These are phyloP conservation scores for Emiliania huxleyi DNA, from an alignment of 78 protist genomes.

Conservation along the genomic window DNA sequence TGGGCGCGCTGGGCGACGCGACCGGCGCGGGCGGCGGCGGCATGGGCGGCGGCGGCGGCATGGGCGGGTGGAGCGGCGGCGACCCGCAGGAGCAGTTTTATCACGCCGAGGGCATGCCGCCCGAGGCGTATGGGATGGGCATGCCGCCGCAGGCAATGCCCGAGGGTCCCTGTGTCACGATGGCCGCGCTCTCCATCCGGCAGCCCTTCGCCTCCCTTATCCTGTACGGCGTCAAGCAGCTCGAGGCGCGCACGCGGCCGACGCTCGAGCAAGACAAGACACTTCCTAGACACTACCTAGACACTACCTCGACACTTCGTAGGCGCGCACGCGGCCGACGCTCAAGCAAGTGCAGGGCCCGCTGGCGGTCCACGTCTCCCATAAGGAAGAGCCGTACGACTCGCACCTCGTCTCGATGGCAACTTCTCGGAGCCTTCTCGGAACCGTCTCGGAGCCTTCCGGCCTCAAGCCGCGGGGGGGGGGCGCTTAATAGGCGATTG, in stretches of 20 bases:
- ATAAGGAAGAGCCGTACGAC: neutral
- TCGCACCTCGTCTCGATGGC: neutral
- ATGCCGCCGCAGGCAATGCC: too few species aligned
- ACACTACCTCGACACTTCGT: too few species aligned
- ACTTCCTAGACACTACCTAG: too few species aligned
- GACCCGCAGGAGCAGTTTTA: neutral
- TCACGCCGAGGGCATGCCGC: too few species aligned
- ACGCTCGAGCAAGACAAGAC: neutral
- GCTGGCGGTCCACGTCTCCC: slow-evolving; percentile 3
- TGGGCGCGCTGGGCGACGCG: neutral
- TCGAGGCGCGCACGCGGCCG: neutral
- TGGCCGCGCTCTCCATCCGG: slow-evolving; percentile 10
- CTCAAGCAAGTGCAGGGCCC: slow-evolving; percentile 1
- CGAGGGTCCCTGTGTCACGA: neutral
- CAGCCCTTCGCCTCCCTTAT: neutral
- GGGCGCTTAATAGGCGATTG: too few species aligned
- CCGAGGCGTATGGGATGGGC: too few species aligned
- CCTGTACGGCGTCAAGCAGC: neutral
- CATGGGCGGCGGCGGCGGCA: neutral
- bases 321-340: neutral
- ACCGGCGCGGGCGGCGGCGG: neutral
- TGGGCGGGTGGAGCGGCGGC: neutral
- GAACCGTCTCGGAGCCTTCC: too few species aligned
- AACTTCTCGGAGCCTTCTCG: too few species aligned
- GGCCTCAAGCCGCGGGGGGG: too few species aligned